phyloP scores from a whole-genome alignment of 2,329 filamentous ascomycete genomes.

The Knoxdaviesia proteae region DNA sequence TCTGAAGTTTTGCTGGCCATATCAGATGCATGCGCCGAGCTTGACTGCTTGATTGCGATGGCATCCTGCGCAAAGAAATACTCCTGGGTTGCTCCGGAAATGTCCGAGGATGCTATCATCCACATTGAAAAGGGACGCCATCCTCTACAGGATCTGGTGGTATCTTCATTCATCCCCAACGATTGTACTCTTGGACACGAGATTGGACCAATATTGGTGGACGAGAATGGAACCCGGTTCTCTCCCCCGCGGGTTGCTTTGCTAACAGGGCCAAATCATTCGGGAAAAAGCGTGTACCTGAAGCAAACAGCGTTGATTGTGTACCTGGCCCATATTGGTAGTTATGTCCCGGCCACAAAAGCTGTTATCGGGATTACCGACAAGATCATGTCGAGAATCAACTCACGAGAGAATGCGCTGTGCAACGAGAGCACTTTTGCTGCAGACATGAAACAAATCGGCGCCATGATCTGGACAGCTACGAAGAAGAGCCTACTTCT shows the following conservation, averaged over 20 bases:
- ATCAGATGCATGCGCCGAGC: slow-evolving; percentile 68
- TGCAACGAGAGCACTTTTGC: slow-evolving; percentile 41
- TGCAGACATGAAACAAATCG: slow-evolving; percentile 73
- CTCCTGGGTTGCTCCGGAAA: slow-evolving; percentile 44
- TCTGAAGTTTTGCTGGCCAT: slow-evolving; percentile 43
- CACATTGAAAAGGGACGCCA: slow-evolving; percentile 64
- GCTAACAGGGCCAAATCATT: slow-evolving; percentile 87
- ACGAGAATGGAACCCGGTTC: slow-evolving; percentile 1
- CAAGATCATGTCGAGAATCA: slow-evolving; percentile 73
- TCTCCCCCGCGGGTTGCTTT: slow-evolving; percentile 14
- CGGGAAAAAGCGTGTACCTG: slow-evolving; percentile 87
- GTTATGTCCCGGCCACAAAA: slow-evolving; percentile 63
- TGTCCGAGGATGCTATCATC: slow-evolving; percentile 51
- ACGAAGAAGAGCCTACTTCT: slow-evolving; percentile 62
- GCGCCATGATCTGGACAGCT: slow-evolving; percentile 51
- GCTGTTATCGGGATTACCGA: slow-evolving; percentile 76
- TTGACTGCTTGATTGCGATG: slow-evolving; percentile 70
- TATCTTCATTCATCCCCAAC: slow-evolving; percentile 67
- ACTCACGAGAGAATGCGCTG: slow-evolving; percentile 45
- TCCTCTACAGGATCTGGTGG: slow-evolving; percentile 65
- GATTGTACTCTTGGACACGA: slow-evolving; percentile 51
- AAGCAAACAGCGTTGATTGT: slow-evolving; percentile 84
- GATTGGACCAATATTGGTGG: slow-evolving; percentile 7
- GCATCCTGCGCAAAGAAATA: slow-evolving; percentile 58
- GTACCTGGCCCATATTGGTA: slow-evolving; percentile 81